A percentile compares a stretch with the other conserved stretches of the same genome.
Evolutionary conservation across 257 asterid species (phyloP).

Genomic region (Henckelia pumila): DNA sequence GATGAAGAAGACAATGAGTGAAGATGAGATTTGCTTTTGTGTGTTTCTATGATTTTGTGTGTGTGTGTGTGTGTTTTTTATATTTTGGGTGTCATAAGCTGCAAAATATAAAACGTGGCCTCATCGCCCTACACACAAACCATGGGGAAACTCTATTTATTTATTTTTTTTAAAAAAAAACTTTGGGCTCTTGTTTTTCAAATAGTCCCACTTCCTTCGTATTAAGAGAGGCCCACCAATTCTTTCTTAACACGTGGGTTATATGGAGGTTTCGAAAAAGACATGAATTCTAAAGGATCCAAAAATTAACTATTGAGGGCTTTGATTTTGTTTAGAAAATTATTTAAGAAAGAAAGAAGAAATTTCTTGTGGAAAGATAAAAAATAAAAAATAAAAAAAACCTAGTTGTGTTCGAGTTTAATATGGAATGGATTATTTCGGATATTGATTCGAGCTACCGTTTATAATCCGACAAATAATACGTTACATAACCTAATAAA

Average conservation of each 20-base stretch:
- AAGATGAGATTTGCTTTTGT: constrained; percentile 7
- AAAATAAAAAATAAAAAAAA: neutral
- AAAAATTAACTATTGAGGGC: neutral
- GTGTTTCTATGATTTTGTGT: constrained; percentile 1
- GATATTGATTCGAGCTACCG: neutral
- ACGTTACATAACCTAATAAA: too few relatives aligned
- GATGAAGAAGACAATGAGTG: constrained; percentile 16
- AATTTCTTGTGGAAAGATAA: too few relatives aligned
- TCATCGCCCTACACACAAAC: constrained; percentile 9
- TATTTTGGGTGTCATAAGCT: neutral
- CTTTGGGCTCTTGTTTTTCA: too few relatives aligned
- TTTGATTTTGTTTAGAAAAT: too few relatives aligned
- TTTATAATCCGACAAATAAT: neutral
- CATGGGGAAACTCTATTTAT: neutral
- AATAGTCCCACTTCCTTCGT: too few relatives aligned
- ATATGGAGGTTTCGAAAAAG: neutral
- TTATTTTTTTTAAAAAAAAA: too few relatives aligned
- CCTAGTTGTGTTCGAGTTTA: too few relatives aligned
- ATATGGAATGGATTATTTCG: neutral
- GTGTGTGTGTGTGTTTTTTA: neutral
- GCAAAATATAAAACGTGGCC: constrained; percentile 21
- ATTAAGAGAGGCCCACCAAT: constrained; percentile 2
- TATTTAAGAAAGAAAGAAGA: too few relatives aligned
- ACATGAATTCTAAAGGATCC: neutral
- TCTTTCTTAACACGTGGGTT: constrained; percentile 16